Base-by-base conservation (phyloP, 2,329 filamentous ascomycete species). In the Colletotrichum sp. region DNA sequence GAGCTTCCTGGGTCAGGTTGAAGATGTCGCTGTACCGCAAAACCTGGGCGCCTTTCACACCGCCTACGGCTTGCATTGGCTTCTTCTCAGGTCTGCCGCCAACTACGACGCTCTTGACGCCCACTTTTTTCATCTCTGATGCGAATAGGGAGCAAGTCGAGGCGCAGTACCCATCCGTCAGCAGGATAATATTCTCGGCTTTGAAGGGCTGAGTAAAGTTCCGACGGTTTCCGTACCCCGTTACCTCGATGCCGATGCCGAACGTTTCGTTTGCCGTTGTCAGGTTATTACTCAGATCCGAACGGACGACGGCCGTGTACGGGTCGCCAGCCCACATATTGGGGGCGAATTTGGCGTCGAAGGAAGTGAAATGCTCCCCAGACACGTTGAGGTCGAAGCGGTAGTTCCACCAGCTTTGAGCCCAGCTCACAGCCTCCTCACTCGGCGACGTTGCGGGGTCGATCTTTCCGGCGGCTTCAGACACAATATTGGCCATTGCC, bases 141-240 rank as follows among this genome's bases (percentile, higher is more conserved):
- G 87, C 86, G 76, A 91, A 91, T 5, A 91, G 84, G 10, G 89
- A 88, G 82, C 91, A 93, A 3, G 90, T 90, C 2, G 90, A 92
- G 24, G 88, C 88, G 81, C 91, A 93, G 78, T 88, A 87, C 34
- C 90, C 90, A 79, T 92, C 91, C 63, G 89, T 88, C 18, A 92
- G 84, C 32, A 92, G 82, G 26, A 92, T 85, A 36, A 93, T 88
- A 80, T 93, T 88, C 73, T 92, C 88, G 2, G 90, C 84, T 1
- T 85, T 85, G 80, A 93, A 93, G 2, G 90, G 90, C 77, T 87
- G 84, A 1, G 87, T 85, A 67, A 88, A 85, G 79, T 89, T 88
- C 18, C 83, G 80, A 9, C 86, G 85, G 77, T 84, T 85, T 67
- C 87, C 83, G 79, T 90, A 90, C 59, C 89, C 89, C 3, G 87